These are phyloP conservation scores for Trichoderma harzianum DNA, from an alignment of 2,329 filamentous ascomycete species.

Conservation along the genomic window DNA sequence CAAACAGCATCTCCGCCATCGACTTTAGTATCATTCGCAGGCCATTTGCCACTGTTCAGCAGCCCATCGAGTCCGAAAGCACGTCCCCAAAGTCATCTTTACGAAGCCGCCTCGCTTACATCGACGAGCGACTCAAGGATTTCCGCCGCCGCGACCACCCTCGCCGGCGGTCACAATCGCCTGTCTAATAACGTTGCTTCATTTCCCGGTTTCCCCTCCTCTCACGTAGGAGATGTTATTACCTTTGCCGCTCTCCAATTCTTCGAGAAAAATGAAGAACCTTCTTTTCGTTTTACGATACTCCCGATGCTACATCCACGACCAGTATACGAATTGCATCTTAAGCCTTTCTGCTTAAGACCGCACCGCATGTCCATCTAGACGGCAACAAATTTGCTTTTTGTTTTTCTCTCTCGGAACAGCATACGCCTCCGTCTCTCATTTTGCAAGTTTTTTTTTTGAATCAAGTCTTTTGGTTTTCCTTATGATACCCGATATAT, in stretches of 20 bases:
- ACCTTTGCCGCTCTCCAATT: background rate
- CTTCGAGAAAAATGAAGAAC: background rate
- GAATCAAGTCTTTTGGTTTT: background rate
- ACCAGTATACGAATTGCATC: background rate
- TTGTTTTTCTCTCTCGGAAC: background rate
- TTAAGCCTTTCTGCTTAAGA: background rate
- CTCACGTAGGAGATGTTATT: slow-evolving; percentile 23
- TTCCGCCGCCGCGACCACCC: slow-evolving; percentile 45
- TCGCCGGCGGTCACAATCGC: slow-evolving; percentile 48
- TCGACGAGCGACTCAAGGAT: slow-evolving; percentile 56
- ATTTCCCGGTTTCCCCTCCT: slow-evolving; percentile 32
- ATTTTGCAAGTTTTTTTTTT: background rate
- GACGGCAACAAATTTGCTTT: background rate
- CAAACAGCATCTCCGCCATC: slow-evolving; percentile 45
- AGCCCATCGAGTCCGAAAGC: slow-evolving; percentile 34
- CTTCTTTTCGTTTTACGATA: background rate
- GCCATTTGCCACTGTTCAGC: slow-evolving; percentile 58
- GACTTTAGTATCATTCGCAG: slow-evolving; percentile 45
- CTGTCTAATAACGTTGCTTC: background rate
- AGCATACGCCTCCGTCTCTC: background rate
- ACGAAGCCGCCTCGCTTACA: slow-evolving; percentile 52
- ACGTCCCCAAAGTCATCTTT: slow-evolving; percentile 41
- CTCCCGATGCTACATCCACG: background rate
- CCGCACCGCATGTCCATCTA: background rate
- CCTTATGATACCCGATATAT: slow-evolving; percentile 11